These are phyloP conservation scores for Morella rubra DNA, from an alignment of 306 rosid genomes.

Conservation along the genomic window DNA sequence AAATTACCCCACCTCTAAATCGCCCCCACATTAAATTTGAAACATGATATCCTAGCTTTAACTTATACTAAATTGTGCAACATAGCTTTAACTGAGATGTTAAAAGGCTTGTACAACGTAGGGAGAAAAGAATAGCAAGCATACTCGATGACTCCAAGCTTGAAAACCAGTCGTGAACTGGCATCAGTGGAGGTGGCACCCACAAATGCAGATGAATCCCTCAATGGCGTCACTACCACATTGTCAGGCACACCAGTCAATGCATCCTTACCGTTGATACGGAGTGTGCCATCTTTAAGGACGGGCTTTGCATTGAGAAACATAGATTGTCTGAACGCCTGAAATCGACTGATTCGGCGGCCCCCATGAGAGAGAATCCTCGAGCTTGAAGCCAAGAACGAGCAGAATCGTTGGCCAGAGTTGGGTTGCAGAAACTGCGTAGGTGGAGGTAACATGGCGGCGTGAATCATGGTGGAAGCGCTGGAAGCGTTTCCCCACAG, in stretches of 20 bases:
- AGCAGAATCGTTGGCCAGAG: slow-evolving; percentile 14
- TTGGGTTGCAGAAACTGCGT: slow-evolving; percentile 20
- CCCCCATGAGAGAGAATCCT: slow-evolving; percentile 28
- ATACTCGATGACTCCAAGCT: neutral
- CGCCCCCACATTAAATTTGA: too few relatives aligned
- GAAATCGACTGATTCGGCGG: neutral
- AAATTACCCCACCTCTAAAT: too few relatives aligned
- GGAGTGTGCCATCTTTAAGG: slow-evolving; percentile 32
- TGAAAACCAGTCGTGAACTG: slow-evolving; percentile 34
- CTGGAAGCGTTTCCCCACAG: neutral
- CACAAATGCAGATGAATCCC: slow-evolving; percentile 34
- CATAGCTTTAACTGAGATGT: too few relatives aligned
- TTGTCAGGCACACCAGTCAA: slow-evolving; percentile 37
- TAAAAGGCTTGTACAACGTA: neutral
- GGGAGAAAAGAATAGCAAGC: neutral
- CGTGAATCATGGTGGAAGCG: slow-evolving; percentile 22
- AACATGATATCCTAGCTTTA: too few relatives aligned
- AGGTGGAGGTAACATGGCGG: slow-evolving; percentile 23
- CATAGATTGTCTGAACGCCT: slow-evolving; percentile 27
- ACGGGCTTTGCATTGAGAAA: slow-evolving; percentile 28
- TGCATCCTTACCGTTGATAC: slow-evolving; percentile 22
- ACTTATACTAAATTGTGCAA: too few relatives aligned
- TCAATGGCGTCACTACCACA: slow-evolving; percentile 33
- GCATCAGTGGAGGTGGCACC: slow-evolving; percentile 32
- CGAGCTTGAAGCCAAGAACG: slow-evolving; percentile 3